Evolutionary conservation across 805 yeast species (phyloP).

Genomic region (Candida tibetensis): DNA sequence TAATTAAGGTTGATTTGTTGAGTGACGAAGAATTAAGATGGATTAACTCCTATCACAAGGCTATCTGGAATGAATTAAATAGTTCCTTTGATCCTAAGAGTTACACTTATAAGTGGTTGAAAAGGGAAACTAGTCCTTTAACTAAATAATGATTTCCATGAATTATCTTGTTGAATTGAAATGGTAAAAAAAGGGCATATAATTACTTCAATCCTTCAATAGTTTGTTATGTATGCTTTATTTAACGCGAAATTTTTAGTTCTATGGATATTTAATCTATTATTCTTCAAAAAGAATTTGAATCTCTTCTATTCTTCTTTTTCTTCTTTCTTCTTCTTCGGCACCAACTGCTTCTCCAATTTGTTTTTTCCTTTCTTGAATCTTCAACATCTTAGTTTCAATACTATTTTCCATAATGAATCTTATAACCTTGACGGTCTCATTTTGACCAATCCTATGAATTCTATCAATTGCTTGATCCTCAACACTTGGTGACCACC

Average conservation of each 20-base stretch:
- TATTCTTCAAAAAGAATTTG: constrained; percentile 59
- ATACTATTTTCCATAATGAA: constrained; percentile 81
- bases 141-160: constrained; percentile 1
- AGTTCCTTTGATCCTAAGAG: constrained; percentile 36
- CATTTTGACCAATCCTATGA: constrained; percentile 84
- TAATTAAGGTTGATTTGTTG: constrained; percentile 63
- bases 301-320: constrained; percentile 69
- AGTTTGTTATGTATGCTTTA: too few relatives aligned
- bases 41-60: constrained; percentile 65
- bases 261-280: not conserved
- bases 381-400: constrained; percentile 82
- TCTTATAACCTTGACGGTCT: constrained; percentile 68
- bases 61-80: constrained; percentile 51
- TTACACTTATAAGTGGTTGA: constrained; percentile 47
- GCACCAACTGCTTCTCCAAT: constrained; percentile 77
- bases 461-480: constrained; percentile 90
- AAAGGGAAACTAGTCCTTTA: constrained; percentile 42
- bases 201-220: too few relatives aligned
- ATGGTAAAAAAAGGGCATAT: too few relatives aligned
- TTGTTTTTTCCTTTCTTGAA: constrained; percentile 81
- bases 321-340: constrained; percentile 70
- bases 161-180: too few relatives aligned
- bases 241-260: too few relatives aligned
- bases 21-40: constrained; percentile 59
- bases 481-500: constrained; percentile 95